phyloP scores from a whole-genome alignment of 768 basidiomycete genomes.

The Naganishia onofrii region DNA sequence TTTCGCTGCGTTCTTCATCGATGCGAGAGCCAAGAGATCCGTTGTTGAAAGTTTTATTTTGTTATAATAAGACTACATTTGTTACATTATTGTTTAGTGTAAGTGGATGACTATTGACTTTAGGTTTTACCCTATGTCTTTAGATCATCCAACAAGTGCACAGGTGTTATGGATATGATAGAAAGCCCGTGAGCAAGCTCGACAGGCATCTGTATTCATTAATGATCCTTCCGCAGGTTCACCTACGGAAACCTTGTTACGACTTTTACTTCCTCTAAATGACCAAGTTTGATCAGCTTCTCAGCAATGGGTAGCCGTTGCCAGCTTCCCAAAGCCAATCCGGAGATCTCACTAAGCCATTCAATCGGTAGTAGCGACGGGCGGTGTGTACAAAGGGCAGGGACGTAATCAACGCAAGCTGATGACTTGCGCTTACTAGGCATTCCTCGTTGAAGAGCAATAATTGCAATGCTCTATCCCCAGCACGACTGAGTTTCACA shows the following conservation, averaged over 20 bases:
- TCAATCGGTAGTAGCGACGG: conserved; percentile 88
- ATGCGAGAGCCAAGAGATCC: conserved; percentile 76
- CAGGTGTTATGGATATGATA: conserved; percentile 56
- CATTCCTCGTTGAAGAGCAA: conserved; percentile 88
- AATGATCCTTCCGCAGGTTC: conserved; percentile 79
- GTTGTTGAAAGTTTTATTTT: conserved; percentile 60
- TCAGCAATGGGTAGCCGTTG: conserved; percentile 59
- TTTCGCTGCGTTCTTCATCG: conserved; percentile 78
- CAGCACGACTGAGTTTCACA: conserved; percentile 76
- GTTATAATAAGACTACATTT: conserved; percentile 46
- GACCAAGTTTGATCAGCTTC: conserved; percentile 74
- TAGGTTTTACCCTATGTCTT: background rate
- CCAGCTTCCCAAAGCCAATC: conserved; percentile 67
- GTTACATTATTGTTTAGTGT: conserved; percentile 39
- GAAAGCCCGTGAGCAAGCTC: conserved; percentile 47
- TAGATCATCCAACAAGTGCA: conserved; percentile 52
- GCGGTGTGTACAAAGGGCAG: conserved; percentile 88
- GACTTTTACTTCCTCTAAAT: conserved; percentile 82
- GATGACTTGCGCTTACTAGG: conserved; percentile 84
- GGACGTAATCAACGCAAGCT: conserved; percentile 85
- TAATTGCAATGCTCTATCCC: conserved; percentile 89
- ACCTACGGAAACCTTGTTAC: conserved; percentile 78
- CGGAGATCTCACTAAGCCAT: conserved; percentile 83
- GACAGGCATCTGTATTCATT: conserved; percentile 38
- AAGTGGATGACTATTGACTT: background rate